These are phyloP conservation scores for Orychophragmus violaceus DNA, from an alignment of 345 rosid genomes.

Conservation along the genomic window DNA sequence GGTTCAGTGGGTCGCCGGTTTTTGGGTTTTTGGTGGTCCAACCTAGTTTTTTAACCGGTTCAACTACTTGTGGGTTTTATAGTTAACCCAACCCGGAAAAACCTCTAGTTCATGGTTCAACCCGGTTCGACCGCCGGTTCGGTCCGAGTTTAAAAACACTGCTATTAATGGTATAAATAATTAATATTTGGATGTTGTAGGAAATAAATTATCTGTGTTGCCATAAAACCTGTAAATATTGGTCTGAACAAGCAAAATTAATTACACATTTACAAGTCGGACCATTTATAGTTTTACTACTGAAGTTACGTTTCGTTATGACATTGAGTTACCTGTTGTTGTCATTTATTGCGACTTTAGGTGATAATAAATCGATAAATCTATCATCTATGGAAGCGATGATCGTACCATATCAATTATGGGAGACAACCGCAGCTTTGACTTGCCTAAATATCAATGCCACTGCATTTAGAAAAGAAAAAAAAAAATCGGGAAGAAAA, in stretches of 20 bases:
- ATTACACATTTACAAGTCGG: slow-evolving; percentile 5
- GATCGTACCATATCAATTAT: slow-evolving; percentile 2
- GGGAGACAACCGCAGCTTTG: slow-evolving; percentile 6
- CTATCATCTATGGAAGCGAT: background rate
- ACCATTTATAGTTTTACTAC: slow-evolving; percentile 1
- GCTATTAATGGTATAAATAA: too few species aligned
- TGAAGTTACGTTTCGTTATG: background rate
- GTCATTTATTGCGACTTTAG: slow-evolving; percentile 1
- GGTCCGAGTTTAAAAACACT: too few species aligned
- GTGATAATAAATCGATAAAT: background rate
- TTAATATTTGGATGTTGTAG: background rate
- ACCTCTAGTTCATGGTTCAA: too few species aligned
- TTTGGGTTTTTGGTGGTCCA: too few species aligned
- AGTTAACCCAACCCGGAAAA: too few species aligned
- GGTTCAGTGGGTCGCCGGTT: too few species aligned
- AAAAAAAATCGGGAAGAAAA: too few species aligned
- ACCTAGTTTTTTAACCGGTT: too few species aligned
- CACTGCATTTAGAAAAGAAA: too few species aligned
- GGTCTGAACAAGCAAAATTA: slow-evolving; percentile 7
- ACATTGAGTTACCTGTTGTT: background rate
- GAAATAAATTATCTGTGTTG: background rate
- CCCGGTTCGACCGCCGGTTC: too few species aligned
- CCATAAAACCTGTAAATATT: background rate
- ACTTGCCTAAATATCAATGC: slow-evolving; percentile 5
- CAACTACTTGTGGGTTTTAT: too few species aligned